These are phyloP conservation scores for Cyclostephanos tholiformis DNA, from an alignment of 108 stramenopile genomes.

Conservation along the genomic window DNA sequence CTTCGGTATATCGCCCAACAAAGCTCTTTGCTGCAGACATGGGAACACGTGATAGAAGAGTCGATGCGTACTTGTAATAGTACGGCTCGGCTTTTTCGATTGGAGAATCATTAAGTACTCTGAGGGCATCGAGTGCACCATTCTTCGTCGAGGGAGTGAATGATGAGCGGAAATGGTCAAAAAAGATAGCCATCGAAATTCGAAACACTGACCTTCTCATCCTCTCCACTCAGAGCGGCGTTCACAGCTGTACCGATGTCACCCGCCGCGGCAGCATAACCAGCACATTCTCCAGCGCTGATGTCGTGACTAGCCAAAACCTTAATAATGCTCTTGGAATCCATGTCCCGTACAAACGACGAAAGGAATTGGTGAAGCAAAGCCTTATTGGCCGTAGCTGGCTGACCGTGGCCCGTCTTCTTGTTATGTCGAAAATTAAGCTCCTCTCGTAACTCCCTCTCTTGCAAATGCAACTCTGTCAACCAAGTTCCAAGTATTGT, in stretches of 20 bases:
- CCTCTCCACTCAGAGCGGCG: conserved; percentile 67
- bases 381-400: conserved; percentile 44
- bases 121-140: conserved; percentile 71
- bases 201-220: conserved; percentile 46
- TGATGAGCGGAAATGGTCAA: conserved; percentile 11
- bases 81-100: conserved; percentile 81
- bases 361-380: conserved; percentile 72
- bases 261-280: conserved; percentile 70
- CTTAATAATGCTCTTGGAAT: conserved; percentile 77
- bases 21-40: conserved; percentile 71
- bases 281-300: conserved; percentile 74
- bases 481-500: conserved; percentile 91
- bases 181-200: not conserved
- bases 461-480: conserved; percentile 78
- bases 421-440: not conserved
- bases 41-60: conserved; percentile 72
- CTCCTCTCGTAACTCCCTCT: conserved; percentile 33
- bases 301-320: conserved; percentile 82
- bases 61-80: conserved; percentile 78
- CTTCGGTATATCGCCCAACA: conserved; percentile 71
- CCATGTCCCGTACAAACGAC: conserved; percentile 72
- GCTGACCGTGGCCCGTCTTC: not conserved
- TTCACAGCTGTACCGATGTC: conserved; percentile 76
- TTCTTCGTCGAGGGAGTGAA: conserved; percentile 24
- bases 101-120: conserved; percentile 73